Evolutionary conservation across 75 land plant species (phyloP).

Genomic region (Isoetes taiwanensis): DNA sequence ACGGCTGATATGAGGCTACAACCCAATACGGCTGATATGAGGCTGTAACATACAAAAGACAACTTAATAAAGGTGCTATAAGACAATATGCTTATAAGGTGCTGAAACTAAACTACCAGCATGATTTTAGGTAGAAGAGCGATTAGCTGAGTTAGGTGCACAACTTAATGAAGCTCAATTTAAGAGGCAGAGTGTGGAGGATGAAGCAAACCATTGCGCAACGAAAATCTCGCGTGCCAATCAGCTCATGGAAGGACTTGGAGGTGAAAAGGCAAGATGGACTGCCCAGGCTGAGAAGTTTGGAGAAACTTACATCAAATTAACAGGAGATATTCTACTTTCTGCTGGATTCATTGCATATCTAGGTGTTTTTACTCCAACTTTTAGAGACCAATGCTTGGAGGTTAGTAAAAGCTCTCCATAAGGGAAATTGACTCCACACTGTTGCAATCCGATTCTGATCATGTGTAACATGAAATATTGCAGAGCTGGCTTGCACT

Average conservation of each 20-base stretch:
- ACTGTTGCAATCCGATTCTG: not conserved
- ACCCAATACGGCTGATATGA: too few relatives aligned
- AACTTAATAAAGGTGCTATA: too few relatives aligned
- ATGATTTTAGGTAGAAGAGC: constrained; percentile 12
- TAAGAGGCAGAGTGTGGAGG: constrained; percentile 19
- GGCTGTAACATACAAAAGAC: too few relatives aligned
- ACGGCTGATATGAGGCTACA: too few relatives aligned
- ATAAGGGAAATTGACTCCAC: not conserved
- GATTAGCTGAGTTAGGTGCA: constrained; percentile 15
- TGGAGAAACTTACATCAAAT: constrained; percentile 11
- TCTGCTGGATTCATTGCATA: constrained; percentile 19
- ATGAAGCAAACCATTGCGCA: constrained; percentile 18
- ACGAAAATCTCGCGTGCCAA: constrained; percentile 21
- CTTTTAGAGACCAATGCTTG: constrained; percentile 11
- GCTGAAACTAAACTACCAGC: not conserved
- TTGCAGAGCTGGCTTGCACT: constrained; percentile 19
- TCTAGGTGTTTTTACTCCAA: constrained; percentile 18
- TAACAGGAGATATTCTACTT: constrained; percentile 21
- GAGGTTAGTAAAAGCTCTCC: not conserved
- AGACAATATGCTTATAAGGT: too few relatives aligned
- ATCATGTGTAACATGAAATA: not conserved
- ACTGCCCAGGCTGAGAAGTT: constrained; percentile 14
- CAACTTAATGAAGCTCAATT: constrained; percentile 12
- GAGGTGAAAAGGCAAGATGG: constrained; percentile 22
- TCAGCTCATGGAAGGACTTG: constrained; percentile 26